phyloP scores from a whole-genome alignment of 108 stramenopile genomes.

The Cyclotella cryptica region DNA sequence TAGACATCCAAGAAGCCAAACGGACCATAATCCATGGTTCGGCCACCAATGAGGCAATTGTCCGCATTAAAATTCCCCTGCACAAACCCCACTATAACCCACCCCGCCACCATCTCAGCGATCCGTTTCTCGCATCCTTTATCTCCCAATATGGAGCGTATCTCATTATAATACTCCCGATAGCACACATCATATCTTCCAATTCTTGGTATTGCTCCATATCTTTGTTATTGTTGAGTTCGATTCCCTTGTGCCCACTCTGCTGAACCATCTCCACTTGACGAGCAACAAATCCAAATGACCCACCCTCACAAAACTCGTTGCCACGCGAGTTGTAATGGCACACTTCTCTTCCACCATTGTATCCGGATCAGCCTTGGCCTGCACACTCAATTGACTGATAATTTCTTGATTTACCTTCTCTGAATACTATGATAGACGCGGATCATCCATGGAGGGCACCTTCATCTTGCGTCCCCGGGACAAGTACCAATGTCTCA shows the following conservation, averaged over 20 bases:
- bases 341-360: constrained; percentile 85
- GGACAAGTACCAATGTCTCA: constrained; percentile 80
- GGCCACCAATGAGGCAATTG: constrained; percentile 69
- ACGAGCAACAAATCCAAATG: constrained; percentile 85
- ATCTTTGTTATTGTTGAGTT: constrained; percentile 18
- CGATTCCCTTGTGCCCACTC: constrained; percentile 32
- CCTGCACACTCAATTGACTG: constrained; percentile 56
- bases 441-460: constrained; percentile 73
- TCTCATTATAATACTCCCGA: constrained; percentile 68
- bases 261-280: constrained; percentile 22
- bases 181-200: constrained; percentile 77
- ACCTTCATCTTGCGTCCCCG: constrained; percentile 26
- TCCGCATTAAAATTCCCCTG: constrained; percentile 97
- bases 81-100: constrained; percentile 94
- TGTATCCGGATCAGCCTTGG: constrained; percentile 80
- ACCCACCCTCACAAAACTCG: constrained; percentile 84
- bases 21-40: constrained; percentile 96
- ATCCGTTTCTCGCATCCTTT: constrained; percentile 63
- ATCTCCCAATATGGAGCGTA: constrained; percentile 63
- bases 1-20: constrained; percentile 94
- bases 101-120: constrained; percentile 79
- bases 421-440: constrained; percentile 66
- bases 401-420: constrained; percentile 67
- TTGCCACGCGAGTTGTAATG: constrained; percentile 85
- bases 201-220: constrained; percentile 72